Conservation (phyloP, 2,329 filamentous ascomycete genomes). For the Metarhizium guizhouense region DNA sequence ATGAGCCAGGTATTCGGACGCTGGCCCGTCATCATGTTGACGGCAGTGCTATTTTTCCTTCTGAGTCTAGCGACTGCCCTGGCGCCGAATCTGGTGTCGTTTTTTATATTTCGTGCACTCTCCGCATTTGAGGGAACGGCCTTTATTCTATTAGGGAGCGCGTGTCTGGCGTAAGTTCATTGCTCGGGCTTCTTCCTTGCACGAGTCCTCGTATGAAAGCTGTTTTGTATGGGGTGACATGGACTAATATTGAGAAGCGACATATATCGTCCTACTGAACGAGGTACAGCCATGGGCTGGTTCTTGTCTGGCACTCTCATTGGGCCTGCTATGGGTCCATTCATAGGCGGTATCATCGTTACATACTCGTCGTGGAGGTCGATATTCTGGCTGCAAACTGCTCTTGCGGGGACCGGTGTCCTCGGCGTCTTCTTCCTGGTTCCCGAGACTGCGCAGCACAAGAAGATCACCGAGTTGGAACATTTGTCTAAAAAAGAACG, state of each 20-base stretch:
- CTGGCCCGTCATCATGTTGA: slow-evolving; percentile 45
- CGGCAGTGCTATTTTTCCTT: slow-evolving; percentile 54
- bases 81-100: slow-evolving; percentile 59
- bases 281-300: slow-evolving; percentile 66
- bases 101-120: slow-evolving; percentile 65
- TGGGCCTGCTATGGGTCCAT: slow-evolving; percentile 61
- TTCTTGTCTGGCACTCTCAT: slow-evolving; percentile 64
- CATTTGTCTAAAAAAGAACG: slow-evolving; percentile 42
- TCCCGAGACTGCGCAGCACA: slow-evolving; percentile 63
- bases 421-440: slow-evolving; percentile 56
- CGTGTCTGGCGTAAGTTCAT: slow-evolving; percentile 50
- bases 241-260: slow-evolving; percentile 27
- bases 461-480: slow-evolving; percentile 51
- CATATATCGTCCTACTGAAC: slow-evolving; percentile 55
- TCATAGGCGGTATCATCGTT: slow-evolving; percentile 68
- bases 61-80: slow-evolving; percentile 67
- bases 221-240: neutral
- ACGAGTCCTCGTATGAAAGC: neutral
- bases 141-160: slow-evolving; percentile 63
- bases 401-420: slow-evolving; percentile 50
- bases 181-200: neutral
- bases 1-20: slow-evolving; percentile 57
- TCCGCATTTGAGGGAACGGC: slow-evolving; percentile 69
- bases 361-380: slow-evolving; percentile 64
- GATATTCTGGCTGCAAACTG: slow-evolving; percentile 72